Evolutionary conservation across 2,329 filamentous ascomycete genomes (phyloP).

Genomic region (Monosporascus sp.): DNA sequence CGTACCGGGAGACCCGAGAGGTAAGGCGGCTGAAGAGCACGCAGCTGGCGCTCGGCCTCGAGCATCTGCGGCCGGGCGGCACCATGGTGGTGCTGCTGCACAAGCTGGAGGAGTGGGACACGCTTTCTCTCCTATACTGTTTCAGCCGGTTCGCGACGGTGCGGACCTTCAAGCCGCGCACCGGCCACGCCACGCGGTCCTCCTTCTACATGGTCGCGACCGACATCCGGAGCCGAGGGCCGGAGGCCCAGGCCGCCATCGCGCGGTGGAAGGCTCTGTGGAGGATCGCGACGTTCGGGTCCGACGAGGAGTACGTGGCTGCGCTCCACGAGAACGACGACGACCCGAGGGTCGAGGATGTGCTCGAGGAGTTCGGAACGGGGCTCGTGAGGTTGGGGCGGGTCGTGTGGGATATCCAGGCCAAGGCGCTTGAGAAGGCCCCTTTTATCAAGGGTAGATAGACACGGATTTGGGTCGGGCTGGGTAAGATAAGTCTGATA

Average conservation of each 20-base stretch:
- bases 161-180: constrained; percentile 38
- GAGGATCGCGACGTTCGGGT: constrained; percentile 33
- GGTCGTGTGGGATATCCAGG: constrained; percentile 30
- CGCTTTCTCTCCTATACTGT: constrained; percentile 28
- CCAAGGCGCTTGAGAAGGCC: constrained; percentile 22
- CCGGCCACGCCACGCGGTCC: constrained; percentile 33
- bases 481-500: too few relatives aligned
- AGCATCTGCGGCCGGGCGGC: constrained; percentile 39
- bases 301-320: constrained; percentile 17
- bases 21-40: constrained; percentile 9
- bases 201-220: constrained; percentile 50
- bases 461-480: too few relatives aligned
- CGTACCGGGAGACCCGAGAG: constrained; percentile 15
- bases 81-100: constrained; percentile 48
- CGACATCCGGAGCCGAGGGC: constrained; percentile 28
- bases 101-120: constrained; percentile 36
- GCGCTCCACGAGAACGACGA: constrained; percentile 2
- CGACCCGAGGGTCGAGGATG: constrained; percentile 9
- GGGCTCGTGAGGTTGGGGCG: constrained; percentile 25
- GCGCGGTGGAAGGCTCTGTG: constrained; percentile 34
- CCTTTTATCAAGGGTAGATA: constrained; percentile 15
- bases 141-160: constrained; percentile 39
- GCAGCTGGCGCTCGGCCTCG: constrained; percentile 26
- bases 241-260: constrained; percentile 30
- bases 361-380: constrained; percentile 31